A percentile compares a stretch with the other conserved stretches of the same genome.
Conservation (phyloP, 2,329 filamentous ascomycete genomes). For the Shiraia sp. region DNA sequence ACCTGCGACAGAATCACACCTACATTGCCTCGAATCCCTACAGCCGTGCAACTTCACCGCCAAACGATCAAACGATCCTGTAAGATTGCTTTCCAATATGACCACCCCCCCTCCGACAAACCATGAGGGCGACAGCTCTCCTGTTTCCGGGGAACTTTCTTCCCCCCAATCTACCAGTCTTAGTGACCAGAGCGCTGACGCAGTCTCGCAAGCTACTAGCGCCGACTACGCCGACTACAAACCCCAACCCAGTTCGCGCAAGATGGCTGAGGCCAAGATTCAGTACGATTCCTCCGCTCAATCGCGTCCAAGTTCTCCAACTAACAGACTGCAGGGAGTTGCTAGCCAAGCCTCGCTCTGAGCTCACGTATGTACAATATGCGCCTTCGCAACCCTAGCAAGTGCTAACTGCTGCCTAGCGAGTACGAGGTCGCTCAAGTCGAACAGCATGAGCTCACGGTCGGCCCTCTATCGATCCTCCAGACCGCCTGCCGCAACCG, state of each 20-base stretch:
- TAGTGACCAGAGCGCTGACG: conserved; percentile 24
- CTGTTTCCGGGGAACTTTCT: too few relatives aligned
- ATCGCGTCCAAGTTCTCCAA: background rate
- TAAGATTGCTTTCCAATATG: too few relatives aligned
- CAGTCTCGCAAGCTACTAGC: conserved; percentile 6
- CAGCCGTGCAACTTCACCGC: too few relatives aligned
- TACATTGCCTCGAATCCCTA: too few relatives aligned
- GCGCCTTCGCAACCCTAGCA: background rate
- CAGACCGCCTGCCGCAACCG: conserved; percentile 95
- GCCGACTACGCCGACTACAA: conserved; percentile 3
- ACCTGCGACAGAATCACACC: too few relatives aligned
- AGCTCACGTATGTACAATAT: conserved; percentile 75
- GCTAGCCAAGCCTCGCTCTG: conserved; percentile 82
- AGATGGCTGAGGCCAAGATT: conserved; percentile 48
- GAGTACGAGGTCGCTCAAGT: conserved; percentile 88
- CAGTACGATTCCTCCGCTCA: conserved; percentile 39
- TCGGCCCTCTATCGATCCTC: conserved; percentile 86
- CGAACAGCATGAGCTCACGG: conserved; percentile 78
- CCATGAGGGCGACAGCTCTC: too few relatives aligned
- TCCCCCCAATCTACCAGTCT: too few relatives aligned
- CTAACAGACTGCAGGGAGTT: conserved; percentile 69
- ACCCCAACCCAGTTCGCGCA: too few relatives aligned
- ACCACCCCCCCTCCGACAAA: too few relatives aligned
- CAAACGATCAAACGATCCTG: too few relatives aligned
- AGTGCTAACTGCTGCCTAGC: conserved; percentile 52